phyloP scores from a whole-genome alignment of 2,329 filamentous ascomycete genomes.

The Neobulgaria alba region DNA sequence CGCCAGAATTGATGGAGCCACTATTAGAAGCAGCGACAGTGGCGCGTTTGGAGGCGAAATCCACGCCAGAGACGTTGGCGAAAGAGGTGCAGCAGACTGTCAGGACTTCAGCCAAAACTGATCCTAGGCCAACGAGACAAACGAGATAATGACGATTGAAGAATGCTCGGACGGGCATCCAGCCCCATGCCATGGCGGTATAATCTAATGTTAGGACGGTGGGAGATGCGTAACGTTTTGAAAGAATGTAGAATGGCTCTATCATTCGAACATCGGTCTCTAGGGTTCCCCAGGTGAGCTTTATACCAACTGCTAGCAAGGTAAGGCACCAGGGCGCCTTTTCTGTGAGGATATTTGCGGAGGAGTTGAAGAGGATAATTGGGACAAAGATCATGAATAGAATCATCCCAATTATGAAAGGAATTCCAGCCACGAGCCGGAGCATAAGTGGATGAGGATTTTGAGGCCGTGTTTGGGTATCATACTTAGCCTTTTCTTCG shows the following conservation, averaged over 20 bases:
- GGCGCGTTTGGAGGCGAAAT: constrained; percentile 35
- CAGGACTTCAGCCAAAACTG: constrained; percentile 63
- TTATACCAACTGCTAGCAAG: constrained; percentile 55
- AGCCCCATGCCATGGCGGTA: constrained; percentile 61
- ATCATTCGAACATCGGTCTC: constrained; percentile 65
- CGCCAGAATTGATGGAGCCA: constrained; percentile 38
- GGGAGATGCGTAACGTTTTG: constrained; percentile 54
- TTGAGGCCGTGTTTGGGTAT: constrained; percentile 39
- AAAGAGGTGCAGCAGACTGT: constrained; percentile 62
- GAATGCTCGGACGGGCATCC: constrained; percentile 52
- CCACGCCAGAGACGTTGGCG: constrained; percentile 53
- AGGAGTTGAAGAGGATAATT: constrained; percentile 48
- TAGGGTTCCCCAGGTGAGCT: constrained; percentile 59
- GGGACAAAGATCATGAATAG: constrained; percentile 51
- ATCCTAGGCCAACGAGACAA: constrained; percentile 60
- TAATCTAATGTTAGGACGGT: constrained; percentile 64
- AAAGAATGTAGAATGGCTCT: constrained; percentile 66
- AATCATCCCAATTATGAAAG: constrained; percentile 50
- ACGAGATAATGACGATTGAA: constrained; percentile 57
- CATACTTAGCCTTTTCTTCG: constrained; percentile 38
- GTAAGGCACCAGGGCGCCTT: constrained; percentile 59
- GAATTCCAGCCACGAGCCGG: constrained; percentile 47
- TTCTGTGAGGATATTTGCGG: constrained; percentile 46
- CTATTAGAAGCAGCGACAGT: background rate
- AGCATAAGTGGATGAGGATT: constrained; percentile 65